Evolutionary conservation across 2,329 filamentous ascomycete genomes (phyloP), one percentile per base, ranked within the genome.

Genomic region (Trematosphaeria pertusa): DNA sequence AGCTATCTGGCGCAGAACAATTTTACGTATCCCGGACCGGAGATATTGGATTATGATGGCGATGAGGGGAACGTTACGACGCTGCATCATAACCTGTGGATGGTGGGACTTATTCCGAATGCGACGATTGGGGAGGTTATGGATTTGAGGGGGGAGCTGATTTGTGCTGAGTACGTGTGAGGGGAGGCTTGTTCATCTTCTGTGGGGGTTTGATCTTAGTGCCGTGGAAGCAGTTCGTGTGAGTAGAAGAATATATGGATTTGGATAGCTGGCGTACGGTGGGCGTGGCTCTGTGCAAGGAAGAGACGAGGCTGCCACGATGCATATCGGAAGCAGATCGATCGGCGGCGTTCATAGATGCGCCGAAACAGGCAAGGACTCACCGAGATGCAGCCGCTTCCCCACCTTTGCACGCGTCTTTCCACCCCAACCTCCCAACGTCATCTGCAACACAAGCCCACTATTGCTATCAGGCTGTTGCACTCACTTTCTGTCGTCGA

Each of bases 401-500:
- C 41, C 49, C 49, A 36, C 49, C 58, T 60, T 60, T 61, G n/a
- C n/a, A n/a, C n/a, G n/a, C n/a, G n/a, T n/a, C n/a, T n/a, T 59
- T 14, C 55, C 53, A 58, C 59, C 60, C 61, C 59, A 59, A 46
- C 50, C 52, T 56, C 46, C 52, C 43, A 60, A 58, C 59, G 57
- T 65, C 61, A 61, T 48, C 42, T 47, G 37, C 34, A 39, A 22
- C 19, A 17, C 35, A 35, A 37, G 42, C 38, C 33, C 43, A 8
- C 31, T 42, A 21, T 18, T 5, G 21, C 28, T 19, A 28, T 39
- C 43, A 28, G 33, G 17, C 22, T 45, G 19, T 38, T 41, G 35
- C 38, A 32, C 37, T 37, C 30, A 37, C 48, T 51, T 33, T 19
- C 15, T 46, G 42, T 20, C 44, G 18, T 52, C 50, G 47, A 57